These are phyloP conservation scores for Daldinia loculata DNA, from an alignment of 495 filamentous ascomycete species.

Conservation along the genomic window DNA sequence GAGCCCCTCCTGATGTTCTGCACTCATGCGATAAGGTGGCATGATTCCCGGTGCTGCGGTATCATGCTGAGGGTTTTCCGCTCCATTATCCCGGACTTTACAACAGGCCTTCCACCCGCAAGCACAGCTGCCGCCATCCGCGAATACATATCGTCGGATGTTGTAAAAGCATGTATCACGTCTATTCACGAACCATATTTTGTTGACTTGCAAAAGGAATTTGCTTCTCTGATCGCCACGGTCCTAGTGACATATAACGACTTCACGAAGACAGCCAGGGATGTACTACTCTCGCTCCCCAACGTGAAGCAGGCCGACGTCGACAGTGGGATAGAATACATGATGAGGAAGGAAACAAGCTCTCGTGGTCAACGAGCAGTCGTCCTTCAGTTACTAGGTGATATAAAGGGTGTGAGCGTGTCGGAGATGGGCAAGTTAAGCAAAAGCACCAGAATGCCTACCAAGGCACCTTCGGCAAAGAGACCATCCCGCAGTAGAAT, in stretches of 20 bases:
- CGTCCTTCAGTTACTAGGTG: constrained; percentile 85
- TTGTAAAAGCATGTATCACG: constrained; percentile 82
- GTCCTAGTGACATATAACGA: constrained; percentile 79
- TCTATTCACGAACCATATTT: constrained; percentile 95
- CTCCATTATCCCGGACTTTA: constrained; percentile 78
- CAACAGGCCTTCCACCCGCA: constrained; percentile 51
- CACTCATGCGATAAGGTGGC: constrained; percentile 88
- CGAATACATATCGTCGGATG: constrained; percentile 88
- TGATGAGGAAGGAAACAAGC: constrained; percentile 59
- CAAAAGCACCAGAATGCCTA: constrained; percentile 49
- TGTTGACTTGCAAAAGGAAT: constrained; percentile 93
- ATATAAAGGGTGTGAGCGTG: constrained; percentile 86
- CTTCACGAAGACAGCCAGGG: constrained; percentile 65
- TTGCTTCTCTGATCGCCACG: constrained; percentile 85
- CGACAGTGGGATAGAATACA: constrained; percentile 65
- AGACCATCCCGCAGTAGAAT: constrained; percentile 60
- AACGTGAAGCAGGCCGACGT: constrained; percentile 66
- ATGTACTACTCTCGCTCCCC: constrained; percentile 63
- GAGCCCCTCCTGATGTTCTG: constrained; percentile 91
- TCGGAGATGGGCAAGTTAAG: constrained; percentile 88
- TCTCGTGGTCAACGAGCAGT: constrained; percentile 80
- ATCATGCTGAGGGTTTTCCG: constrained; percentile 85
- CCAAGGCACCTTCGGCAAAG: constrained; percentile 35
- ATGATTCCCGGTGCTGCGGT: constrained; percentile 86
- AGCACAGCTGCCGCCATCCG: constrained; percentile 71